These are phyloP conservation scores for Pestalotiopsis sp. DNA, from an alignment of 2,329 filamentous ascomycete species.

Conservation along the genomic window DNA sequence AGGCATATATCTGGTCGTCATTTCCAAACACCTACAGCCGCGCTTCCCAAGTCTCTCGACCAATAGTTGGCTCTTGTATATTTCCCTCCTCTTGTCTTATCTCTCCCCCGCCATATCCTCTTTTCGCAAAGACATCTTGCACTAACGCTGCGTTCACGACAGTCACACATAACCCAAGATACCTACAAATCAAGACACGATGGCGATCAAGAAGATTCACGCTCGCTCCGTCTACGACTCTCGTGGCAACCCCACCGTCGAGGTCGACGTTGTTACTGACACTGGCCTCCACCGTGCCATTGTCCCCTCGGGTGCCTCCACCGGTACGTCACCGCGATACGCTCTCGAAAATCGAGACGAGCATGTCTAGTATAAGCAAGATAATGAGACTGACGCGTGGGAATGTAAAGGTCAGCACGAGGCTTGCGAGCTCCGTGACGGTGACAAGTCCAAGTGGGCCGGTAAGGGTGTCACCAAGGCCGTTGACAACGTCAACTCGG, in stretches of 20 bases:
- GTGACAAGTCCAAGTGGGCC: constrained; percentile 83
- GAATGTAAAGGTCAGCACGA: constrained; percentile 74
- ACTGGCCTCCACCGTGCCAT: constrained; percentile 97
- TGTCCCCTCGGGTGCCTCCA: constrained; percentile 95
- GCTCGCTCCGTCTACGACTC: constrained; percentile 98
- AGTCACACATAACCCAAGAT: background rate
- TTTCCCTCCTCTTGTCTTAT: background rate
- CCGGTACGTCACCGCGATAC: constrained; percentile 60
- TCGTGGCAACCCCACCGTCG: constrained; percentile 96
- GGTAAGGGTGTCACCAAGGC: constrained; percentile 89
- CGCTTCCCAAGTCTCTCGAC: background rate
- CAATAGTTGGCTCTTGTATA: background rate
- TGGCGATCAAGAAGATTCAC: constrained; percentile 91
- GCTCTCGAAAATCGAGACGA: constrained; percentile 28
- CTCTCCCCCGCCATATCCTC: background rate
- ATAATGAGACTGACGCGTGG: constrained; percentile 23
- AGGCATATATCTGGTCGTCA: constrained; percentile 7
- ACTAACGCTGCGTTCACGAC: background rate
- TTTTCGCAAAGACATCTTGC: background rate
- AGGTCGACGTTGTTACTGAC: constrained; percentile 96
- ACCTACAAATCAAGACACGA: constrained; percentile 49
- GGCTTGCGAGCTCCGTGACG: constrained; percentile 88
- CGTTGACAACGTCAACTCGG: constrained; percentile 81
- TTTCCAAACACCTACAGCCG: constrained; percentile 1
- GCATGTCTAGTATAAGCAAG: constrained; percentile 15